These are phyloP conservation scores for Mucor plumbeus DNA, from an alignment of 371 early-diverging fungal species.

Conservation along the genomic window DNA sequence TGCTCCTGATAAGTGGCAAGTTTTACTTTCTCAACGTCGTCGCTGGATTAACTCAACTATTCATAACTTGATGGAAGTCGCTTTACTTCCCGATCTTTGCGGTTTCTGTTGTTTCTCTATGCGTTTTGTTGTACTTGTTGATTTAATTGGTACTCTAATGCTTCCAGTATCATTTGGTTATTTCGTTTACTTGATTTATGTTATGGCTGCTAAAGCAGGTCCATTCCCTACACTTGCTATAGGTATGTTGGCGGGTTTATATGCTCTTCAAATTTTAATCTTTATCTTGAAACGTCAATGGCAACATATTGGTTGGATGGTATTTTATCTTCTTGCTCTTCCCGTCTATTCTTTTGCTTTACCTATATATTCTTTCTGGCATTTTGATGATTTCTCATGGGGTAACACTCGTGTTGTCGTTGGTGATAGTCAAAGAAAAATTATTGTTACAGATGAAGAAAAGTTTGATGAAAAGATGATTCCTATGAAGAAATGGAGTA, in stretches of 20 bases:
- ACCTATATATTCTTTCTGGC: conserved; percentile 82
- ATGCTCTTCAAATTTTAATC: conserved; percentile 84
- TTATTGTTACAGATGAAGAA: conserved; percentile 58
- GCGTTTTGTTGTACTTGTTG: conserved; percentile 92
- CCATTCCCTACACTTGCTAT: conserved; percentile 55
- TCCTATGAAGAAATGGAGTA: conserved; percentile 87
- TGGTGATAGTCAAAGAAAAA: conserved; percentile 66
- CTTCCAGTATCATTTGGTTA: conserved; percentile 91
- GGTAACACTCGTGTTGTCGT: conserved; percentile 85
- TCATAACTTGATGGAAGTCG: conserved; percentile 93
- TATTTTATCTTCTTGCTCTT: conserved; percentile 82
- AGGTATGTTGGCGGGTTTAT: conserved; percentile 70
- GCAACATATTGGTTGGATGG: conserved; percentile 95
- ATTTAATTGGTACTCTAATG: conserved; percentile 91
- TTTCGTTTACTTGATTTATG: conserved; percentile 70
- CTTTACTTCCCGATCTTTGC: conserved; percentile 87
- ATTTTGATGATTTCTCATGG: conserved; percentile 91
- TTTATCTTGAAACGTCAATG: conserved; percentile 84
- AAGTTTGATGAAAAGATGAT: conserved; percentile 83
- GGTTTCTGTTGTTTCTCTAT: conserved; percentile 96
- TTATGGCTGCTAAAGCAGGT: conserved; percentile 46
- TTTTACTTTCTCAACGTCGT: conserved; percentile 84
- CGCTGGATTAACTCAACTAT: conserved; percentile 98
- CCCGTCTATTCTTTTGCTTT: conserved; percentile 80
- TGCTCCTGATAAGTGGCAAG: conserved; percentile 91